A percentile compares a stretch with the other conserved stretches of the same genome.
These are phyloP conservation scores for Thielaviopsis populi DNA, from an alignment of 2,329 filamentous ascomycete genomes.

Conservation along the genomic window DNA sequence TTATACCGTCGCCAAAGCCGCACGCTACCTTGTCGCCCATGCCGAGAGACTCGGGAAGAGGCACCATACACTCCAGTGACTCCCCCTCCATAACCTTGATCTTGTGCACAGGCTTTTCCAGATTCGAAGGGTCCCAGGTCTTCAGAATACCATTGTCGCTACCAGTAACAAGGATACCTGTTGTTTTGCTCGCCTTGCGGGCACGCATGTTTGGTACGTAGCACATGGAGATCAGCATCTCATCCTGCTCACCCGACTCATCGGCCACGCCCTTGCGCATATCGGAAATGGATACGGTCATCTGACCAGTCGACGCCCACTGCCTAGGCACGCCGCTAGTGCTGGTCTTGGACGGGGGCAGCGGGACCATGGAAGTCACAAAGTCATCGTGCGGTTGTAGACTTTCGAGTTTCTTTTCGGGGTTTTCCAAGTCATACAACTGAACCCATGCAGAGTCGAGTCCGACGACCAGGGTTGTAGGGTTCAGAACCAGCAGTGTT, in stretches of 20 bases:
- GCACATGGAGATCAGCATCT: conserved; percentile 70
- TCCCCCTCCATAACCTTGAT: conserved; percentile 31
- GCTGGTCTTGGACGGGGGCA: conserved; percentile 64
- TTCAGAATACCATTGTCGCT: conserved; percentile 68
- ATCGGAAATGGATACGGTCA: conserved; percentile 81
- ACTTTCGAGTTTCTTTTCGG: conserved; percentile 19
- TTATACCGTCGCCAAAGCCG: conserved; percentile 64
- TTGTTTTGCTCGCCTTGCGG: conserved; percentile 42
- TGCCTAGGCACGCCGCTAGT: conserved; percentile 86
- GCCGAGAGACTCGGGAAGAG: conserved; percentile 20
- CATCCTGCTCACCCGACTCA: conserved; percentile 86
- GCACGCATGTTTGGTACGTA: conserved; percentile 65
- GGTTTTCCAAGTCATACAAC: conserved; percentile 60
- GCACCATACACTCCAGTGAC: conserved; percentile 44
- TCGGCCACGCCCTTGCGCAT: conserved; percentile 72
- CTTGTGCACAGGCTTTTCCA: conserved; percentile 40
- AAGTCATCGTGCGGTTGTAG: conserved; percentile 86
- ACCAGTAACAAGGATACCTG: conserved; percentile 64
- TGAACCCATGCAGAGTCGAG: conserved; percentile 85
- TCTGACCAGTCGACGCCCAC: conserved; percentile 86
- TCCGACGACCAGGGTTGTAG: conserved; percentile 73
- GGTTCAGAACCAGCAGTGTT: conserved; percentile 68
- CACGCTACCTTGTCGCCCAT: conserved; percentile 64
- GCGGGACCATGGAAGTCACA: conserved; percentile 70
- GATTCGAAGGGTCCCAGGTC: conserved; percentile 83